Evolutionary conservation across 176 grass and related monocot genomes (phyloP).

Genomic region (Chrysopogon serrulatus): DNA sequence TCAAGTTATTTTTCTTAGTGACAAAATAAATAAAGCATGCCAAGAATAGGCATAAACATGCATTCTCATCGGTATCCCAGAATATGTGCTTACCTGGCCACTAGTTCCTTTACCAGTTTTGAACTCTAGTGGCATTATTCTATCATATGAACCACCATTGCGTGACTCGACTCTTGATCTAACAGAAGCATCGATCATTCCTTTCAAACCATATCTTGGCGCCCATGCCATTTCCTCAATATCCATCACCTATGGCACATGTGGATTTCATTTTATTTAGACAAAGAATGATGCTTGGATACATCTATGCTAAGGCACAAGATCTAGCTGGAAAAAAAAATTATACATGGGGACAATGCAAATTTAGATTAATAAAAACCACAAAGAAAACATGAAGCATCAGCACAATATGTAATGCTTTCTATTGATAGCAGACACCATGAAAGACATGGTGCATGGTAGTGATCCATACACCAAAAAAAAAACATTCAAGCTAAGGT

Average conservation of each 20-base stretch:
- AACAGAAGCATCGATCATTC: constrained; percentile 85
- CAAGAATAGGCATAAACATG: neutral
- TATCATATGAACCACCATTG: constrained; percentile 43
- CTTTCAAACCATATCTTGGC: constrained; percentile 93
- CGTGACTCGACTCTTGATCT: constrained; percentile 57
- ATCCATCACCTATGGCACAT: constrained; percentile 70
- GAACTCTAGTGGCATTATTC: constrained; percentile 88
- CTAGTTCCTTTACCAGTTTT: constrained; percentile 94
- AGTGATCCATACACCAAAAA: neutral
- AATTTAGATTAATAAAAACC: neutral
- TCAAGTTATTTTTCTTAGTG: neutral
- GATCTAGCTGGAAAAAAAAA: neutral
- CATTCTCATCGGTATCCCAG: neutral
- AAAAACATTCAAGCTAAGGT: constrained; percentile 10
- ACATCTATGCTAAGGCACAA: neutral
- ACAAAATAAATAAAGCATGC: neutral
- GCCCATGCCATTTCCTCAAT: constrained; percentile 99
- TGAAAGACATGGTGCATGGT: neutral
- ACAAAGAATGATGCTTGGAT: constrained; percentile 12
- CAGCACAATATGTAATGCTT: neutral
- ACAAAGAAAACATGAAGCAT: constrained; percentile 1
- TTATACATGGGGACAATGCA: neutral
- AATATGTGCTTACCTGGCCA: constrained; percentile 70
- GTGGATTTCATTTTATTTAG: constrained; percentile 24
- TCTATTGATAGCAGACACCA: neutral